phyloP scores from a whole-genome alignment of 176 grass and related monocot species.

The Phragmites australis region DNA sequence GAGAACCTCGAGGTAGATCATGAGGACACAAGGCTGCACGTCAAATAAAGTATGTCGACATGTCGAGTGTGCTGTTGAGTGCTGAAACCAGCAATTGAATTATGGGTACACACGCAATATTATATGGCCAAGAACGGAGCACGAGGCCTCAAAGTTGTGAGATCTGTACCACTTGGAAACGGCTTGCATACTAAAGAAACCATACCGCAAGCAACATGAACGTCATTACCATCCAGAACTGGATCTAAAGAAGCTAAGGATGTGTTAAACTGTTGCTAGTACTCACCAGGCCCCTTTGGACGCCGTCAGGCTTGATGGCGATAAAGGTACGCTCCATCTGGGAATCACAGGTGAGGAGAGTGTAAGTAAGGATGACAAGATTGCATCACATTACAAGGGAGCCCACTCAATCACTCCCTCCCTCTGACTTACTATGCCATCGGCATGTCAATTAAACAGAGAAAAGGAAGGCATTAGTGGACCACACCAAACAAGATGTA shows the following conservation, averaged over 20 bases:
- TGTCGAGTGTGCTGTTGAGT: neutral
- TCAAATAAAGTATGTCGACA: neutral
- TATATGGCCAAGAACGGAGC: slow-evolving; percentile 1
- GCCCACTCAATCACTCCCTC: neutral
- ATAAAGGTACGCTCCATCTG: slow-evolving; percentile 95
- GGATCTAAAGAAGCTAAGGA: neutral
- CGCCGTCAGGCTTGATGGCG: slow-evolving; percentile 92
- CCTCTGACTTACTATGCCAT: neutral
- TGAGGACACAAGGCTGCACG: neutral
- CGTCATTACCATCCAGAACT: neutral
- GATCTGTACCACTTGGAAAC: neutral
- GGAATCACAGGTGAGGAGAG: neutral
- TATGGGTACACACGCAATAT: neutral
- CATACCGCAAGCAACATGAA: neutral
- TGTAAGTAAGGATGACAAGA: neutral
- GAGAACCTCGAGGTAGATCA: neutral
- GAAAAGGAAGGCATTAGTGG: neutral
- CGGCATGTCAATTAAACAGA: neutral
- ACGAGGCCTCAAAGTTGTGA: slow-evolving; percentile 10
- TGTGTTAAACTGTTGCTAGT: neutral
- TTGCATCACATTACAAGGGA: neutral
- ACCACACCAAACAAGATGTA: too few species aligned
- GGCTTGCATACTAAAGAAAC: neutral
- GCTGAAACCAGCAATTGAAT: neutral
- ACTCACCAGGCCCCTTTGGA: slow-evolving; percentile 90